Conservation (phyloP, 1,284 basidiomycete species). For the Phellinidium pouzarii region DNA sequence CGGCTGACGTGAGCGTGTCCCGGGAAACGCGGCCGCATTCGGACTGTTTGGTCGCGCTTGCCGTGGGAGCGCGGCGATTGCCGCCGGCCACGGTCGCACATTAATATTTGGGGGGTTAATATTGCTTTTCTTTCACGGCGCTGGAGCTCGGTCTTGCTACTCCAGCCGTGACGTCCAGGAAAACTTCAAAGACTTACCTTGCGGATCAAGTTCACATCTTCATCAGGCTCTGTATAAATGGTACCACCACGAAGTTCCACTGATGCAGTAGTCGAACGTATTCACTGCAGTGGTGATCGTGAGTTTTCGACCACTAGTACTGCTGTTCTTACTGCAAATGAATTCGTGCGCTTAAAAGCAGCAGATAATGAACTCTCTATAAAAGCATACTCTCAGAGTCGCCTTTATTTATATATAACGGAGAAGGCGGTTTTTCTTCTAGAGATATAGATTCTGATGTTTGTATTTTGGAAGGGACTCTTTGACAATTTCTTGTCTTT, state of each 20-base stretch:
- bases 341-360: constrained; percentile 20
- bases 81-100: too few relatives aligned
- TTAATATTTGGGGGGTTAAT: too few relatives aligned
- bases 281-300: constrained; percentile 31
- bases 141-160: too few relatives aligned
- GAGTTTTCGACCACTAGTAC: constrained; percentile 19
- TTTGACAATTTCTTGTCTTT: constrained; percentile 46
- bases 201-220: constrained; percentile 58
- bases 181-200: constrained; percentile 38
- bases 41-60: too few relatives aligned
- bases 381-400: constrained; percentile 15
- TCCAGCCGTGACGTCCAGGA: too few relatives aligned
- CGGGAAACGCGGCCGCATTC: too few relatives aligned
- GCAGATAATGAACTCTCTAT: constrained; percentile 12
- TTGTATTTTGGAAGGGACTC: constrained; percentile 27
- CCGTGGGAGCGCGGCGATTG: too few relatives aligned
- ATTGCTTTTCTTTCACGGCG: too few relatives aligned
- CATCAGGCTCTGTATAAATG: constrained; percentile 39
- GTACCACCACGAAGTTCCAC: constrained; percentile 51
- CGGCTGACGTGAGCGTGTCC: too few relatives aligned
- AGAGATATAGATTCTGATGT: neutral
- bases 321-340: constrained; percentile 20
- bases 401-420: constrained; percentile 17
- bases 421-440: constrained; percentile 1
- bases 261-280: constrained; percentile 26